phyloP scores from a whole-genome alignment of 441 rosid genomes.

The Gossypium laxum region DNA sequence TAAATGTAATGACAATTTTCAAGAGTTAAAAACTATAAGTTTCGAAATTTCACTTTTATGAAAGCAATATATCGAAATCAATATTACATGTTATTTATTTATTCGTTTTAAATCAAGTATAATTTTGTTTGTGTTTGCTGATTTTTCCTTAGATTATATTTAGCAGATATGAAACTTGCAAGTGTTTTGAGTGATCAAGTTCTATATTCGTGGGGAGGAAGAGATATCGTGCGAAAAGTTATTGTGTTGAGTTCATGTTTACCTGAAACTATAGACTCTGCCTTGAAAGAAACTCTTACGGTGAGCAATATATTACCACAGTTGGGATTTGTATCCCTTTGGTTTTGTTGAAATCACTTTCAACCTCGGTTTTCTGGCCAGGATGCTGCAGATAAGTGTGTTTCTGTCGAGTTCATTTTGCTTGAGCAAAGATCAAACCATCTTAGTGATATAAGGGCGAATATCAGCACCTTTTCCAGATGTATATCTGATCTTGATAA shows the following conservation, averaged over 20 bases:
- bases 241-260: conserved; percentile 55
- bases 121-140: background rate
- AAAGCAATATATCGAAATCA: background rate
- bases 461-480: conserved; percentile 33
- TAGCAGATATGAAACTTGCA: conserved; percentile 45
- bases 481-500: conserved; percentile 75
- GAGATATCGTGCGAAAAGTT: conserved; percentile 60
- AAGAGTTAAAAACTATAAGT: background rate
- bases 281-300: conserved; percentile 40
- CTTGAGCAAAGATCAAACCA: conserved; percentile 47
- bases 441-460: conserved; percentile 42
- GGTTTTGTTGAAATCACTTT: background rate
- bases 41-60: background rate
- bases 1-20: background rate
- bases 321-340: background rate
- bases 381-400: conserved; percentile 79
- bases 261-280: conserved; percentile 36
- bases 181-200: conserved; percentile 53
- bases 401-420: conserved; percentile 59
- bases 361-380: conserved; percentile 22
- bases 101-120: background rate
- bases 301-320: conserved; percentile 28
- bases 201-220: conserved; percentile 63
- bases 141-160: conserved; percentile 12
- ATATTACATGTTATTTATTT: background rate